Evolutionary conservation across 2,329 filamentous ascomycete species (phyloP).

Genomic region (Trichoderma semiorbis): DNA sequence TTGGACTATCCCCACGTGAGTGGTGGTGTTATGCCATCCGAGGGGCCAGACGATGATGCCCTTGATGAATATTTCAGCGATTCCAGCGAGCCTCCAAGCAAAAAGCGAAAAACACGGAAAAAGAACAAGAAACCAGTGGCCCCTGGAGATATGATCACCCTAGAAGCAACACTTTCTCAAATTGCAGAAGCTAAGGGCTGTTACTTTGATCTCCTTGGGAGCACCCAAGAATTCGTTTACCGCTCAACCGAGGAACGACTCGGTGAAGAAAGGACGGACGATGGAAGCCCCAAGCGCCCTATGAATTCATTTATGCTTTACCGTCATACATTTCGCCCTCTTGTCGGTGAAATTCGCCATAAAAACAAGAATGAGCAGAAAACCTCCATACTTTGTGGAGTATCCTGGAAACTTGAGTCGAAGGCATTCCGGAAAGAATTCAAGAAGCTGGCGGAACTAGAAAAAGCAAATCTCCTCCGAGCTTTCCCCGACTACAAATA

Average conservation of each 20-base stretch:
- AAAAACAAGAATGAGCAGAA: conserved; percentile 77
- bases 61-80: neutral
- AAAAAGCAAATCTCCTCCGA: conserved; percentile 68
- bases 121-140: neutral
- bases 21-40: neutral
- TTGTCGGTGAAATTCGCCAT: no score
- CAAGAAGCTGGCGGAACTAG: conserved; percentile 75
- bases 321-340: conserved; percentile 74
- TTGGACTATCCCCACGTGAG: neutral
- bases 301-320: conserved; percentile 99
- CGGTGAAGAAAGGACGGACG: accelerated
- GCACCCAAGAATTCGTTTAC: no score
- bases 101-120: conserved; percentile 26
- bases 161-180: neutral
- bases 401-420: conserved; percentile 81
- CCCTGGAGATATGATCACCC: neutral
- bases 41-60: neutral
- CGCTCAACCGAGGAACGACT: neutral
- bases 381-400: conserved; percentile 81
- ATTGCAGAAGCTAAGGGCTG: neutral
- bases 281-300: conserved; percentile 80
- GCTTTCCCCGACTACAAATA: conserved; percentile 95
- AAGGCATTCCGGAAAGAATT: conserved; percentile 70
- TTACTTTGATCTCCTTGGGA: no score
- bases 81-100: neutral